These are phyloP conservation scores for Mucor plumbeus DNA, from an alignment of 371 early-diverging fungal genomes.

Conservation along the genomic window DNA sequence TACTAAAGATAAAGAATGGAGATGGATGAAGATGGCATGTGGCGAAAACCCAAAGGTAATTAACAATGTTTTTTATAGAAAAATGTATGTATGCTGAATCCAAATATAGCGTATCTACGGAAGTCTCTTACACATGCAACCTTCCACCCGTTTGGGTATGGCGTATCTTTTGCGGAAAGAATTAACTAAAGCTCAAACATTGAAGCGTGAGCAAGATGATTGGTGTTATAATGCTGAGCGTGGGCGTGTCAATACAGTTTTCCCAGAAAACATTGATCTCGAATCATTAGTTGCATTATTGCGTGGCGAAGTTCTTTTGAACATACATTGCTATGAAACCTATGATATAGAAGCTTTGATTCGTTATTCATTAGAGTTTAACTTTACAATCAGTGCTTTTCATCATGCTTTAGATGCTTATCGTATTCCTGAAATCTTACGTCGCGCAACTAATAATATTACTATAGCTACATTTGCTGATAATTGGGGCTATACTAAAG, in stretches of 20 bases:
- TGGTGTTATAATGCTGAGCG: constrained; percentile 73
- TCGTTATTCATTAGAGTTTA: constrained; percentile 75
- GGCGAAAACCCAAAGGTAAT: constrained; percentile 83
- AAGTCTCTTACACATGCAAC: constrained; percentile 32
- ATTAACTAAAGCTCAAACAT: constrained; percentile 61
- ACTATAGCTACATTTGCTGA: constrained; percentile 76
- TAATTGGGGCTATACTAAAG: constrained; percentile 77
- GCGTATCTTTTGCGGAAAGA: constrained; percentile 72
- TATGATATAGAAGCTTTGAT: constrained; percentile 78
- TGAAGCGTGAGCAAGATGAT: constrained; percentile 69
- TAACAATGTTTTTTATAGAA: too few species aligned
- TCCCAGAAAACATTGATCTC: constrained; percentile 69
- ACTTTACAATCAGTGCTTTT: constrained; percentile 76
- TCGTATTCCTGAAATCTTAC: constrained; percentile 72
- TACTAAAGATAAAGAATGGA: constrained; percentile 44
- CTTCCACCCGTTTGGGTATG: constrained; percentile 63
- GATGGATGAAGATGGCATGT: constrained; percentile 85
- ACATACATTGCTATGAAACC: constrained; percentile 79
- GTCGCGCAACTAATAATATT: constrained; percentile 66
- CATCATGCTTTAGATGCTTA: constrained; percentile 87
- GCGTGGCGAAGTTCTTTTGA: constrained; percentile 72
- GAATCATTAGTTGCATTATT: constrained; percentile 72
- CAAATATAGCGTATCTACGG: constrained; percentile 34
- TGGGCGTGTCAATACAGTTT: constrained; percentile 46
- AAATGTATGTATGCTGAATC: too few species aligned